Evolutionary conservation across 768 basidiomycete genomes (phyloP).

Genomic region (Suillus cothurnatus): DNA sequence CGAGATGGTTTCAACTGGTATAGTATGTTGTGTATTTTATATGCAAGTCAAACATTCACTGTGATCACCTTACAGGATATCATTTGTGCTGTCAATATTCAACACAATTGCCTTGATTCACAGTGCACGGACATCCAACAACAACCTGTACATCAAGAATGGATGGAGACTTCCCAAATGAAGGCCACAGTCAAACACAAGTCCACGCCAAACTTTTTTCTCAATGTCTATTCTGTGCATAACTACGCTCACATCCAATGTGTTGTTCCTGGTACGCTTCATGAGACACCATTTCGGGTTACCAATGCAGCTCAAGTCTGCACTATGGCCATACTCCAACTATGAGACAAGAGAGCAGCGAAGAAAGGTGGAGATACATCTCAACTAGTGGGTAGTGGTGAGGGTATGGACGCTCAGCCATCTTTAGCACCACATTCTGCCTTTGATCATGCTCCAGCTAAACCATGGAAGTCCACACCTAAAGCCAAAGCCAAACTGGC

Average conservation of each 20-base stretch:
- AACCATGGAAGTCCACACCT: background rate
- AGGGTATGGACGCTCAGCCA: background rate
- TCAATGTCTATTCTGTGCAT: constrained; percentile 15
- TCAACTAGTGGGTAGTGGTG: background rate
- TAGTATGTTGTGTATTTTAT: no score
- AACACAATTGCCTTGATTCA: constrained; percentile 19
- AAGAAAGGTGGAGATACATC: background rate
- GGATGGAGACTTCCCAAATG: constrained; percentile 13
- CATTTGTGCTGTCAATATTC: constrained; percentile 23
- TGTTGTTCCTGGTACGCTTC: background rate
- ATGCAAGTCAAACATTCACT: no score
- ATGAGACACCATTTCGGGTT: background rate
- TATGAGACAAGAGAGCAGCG: background rate
- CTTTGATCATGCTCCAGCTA: background rate
- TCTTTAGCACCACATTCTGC: background rate
- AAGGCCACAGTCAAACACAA: constrained; percentile 10
- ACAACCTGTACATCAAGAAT: constrained; percentile 12
- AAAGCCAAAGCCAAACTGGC: background rate
- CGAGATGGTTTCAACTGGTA: no score
- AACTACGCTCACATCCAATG: constrained; percentile 5
- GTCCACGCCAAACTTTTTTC: constrained; percentile 6
- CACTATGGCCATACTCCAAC: background rate
- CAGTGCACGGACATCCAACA: background rate
- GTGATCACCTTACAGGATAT: constrained; percentile 13
- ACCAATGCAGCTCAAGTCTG: constrained; percentile 1